Evolutionary conservation across 2,329 filamentous ascomycete species (phyloP), one percentile per base, ranked within the genome.

Genomic region (Trichoderma sp.): DNA sequence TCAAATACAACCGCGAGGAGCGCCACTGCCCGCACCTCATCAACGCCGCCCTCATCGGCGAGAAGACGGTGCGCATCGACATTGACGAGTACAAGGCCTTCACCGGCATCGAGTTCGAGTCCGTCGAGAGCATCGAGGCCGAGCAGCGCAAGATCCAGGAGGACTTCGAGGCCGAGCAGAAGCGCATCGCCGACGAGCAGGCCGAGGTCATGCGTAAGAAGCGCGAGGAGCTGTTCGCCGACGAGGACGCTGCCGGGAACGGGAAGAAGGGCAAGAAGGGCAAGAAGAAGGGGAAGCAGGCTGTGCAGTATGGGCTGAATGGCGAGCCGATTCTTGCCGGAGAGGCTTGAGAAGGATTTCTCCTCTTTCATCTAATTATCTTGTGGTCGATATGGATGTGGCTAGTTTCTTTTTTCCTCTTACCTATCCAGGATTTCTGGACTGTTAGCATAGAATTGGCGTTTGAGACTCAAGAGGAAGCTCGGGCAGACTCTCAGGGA

Each of bases 1-100:
- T 89, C 69, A 95, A 95, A 74, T 95, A 92, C 78, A 90, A 89
- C 71, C 88, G 89, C 67, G 92, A 95, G 77, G 91, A 95, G 77
- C 82, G 86, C 41, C 80, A 85, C 61, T 83, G 89, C 68, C 87
- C 90, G 0, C 77, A 79, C 3, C 83, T 85, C 67, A 82, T 96
- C 69, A 87, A 86, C 67, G 81, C 82, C 43, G 86, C 86, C 5
- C 79, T 95, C 64, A 84, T 83, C 43, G 86, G 85, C 64, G 80
- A 83, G 69, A 85, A 87, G 77, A 81, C 81, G 34, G 79, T 82
- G 50, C 77, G 76, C 71, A 87, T 89, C 68, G 82, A 88, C 71
- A 77, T 89, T 28, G 84, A 87, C 41, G 84, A 86, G 74, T 88
- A 87, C 77, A 81, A 84, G 72, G 77, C 78, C n/a, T 77, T 81